Evolutionary conservation across 208 protist genomes (phyloP).

Genomic region (Leishmania arabica): DNA sequence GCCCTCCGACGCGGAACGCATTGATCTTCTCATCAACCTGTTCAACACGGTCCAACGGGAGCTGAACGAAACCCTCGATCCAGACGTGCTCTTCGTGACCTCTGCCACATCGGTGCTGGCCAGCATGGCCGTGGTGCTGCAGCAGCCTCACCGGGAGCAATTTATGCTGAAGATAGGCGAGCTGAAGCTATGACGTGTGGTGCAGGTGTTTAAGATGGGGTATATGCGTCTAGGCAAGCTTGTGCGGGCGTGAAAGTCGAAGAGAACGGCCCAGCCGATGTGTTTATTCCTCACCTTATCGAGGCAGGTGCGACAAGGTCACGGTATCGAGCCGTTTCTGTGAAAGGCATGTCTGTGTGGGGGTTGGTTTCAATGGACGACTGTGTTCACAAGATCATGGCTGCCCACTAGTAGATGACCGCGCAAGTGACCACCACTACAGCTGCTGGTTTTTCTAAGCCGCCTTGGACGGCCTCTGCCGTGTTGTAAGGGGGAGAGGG

Average conservation of each 20-base stretch:
- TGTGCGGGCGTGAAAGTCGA: slow-evolving; percentile 10
- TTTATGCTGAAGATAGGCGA: slow-evolving; percentile 75
- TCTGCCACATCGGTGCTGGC: slow-evolving; percentile 69
- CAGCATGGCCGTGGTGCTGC: slow-evolving; percentile 64
- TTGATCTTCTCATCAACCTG: slow-evolving; percentile 78
- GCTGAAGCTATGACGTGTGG: slow-evolving; percentile 44
- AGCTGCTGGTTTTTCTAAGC: neutral
- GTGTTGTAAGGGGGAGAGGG: neutral
- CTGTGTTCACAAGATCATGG: neutral
- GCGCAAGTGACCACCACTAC: neutral
- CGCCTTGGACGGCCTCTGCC: neutral
- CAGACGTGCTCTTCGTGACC: slow-evolving; percentile 78
- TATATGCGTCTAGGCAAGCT: neutral
- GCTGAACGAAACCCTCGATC: slow-evolving; percentile 58
- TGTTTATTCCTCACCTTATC: neutral
- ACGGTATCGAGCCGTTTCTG: neutral
- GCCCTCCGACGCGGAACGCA: slow-evolving; percentile 59
- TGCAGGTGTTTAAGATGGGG: neutral
- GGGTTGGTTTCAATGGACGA: neutral
- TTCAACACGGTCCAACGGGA: slow-evolving; percentile 64
- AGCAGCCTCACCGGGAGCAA: slow-evolving; percentile 64
- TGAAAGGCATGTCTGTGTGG: neutral
- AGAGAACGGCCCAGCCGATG: neutral
- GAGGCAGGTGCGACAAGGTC: neutral
- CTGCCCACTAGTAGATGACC: neutral